Conservation (phyloP, 192 early-diverging fungal genomes). For the Spizellomyces punctatus region DNA sequence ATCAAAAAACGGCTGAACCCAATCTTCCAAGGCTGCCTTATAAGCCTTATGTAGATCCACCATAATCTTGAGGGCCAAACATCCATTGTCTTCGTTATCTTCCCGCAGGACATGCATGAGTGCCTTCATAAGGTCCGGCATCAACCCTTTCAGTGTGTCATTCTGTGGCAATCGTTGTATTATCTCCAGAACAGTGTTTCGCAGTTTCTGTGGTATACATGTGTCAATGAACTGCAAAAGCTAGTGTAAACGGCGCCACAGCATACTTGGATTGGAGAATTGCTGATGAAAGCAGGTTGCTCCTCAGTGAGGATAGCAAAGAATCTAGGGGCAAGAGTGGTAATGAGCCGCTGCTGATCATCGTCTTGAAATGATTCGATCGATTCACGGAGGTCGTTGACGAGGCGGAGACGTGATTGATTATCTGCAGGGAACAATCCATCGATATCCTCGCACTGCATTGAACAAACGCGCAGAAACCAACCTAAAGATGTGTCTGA, state of each 20-base stretch:
- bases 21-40: constrained; percentile 77
- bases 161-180: constrained; percentile 90
- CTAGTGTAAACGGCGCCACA: constrained; percentile 1
- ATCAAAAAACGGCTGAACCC: constrained; percentile 88
- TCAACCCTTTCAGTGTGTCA: constrained; percentile 77
- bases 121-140: constrained; percentile 73
- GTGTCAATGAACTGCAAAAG: not conserved
- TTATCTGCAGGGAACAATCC: constrained; percentile 40
- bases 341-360: constrained; percentile 80
- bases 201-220: constrained; percentile 69
- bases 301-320: constrained; percentile 60
- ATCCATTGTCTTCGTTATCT: constrained; percentile 99
- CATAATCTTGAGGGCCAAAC: constrained; percentile 89
- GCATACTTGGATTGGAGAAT: constrained; percentile 27
- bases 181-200: constrained; percentile 87
- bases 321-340: constrained; percentile 83
- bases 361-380: constrained; percentile 87
- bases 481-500: constrained; percentile 21
- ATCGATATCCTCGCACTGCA: no score
- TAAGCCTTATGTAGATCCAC: constrained; percentile 93
- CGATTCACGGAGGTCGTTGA: constrained; percentile 84
- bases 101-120: constrained; percentile 75
- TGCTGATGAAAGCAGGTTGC: constrained; percentile 27
- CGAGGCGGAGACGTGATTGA: constrained; percentile 77
- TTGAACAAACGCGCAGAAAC: not conserved